phyloP scores from a whole-genome alignment of 1,139 yeast species.

The Debaryomyces subglobosus region DNA sequence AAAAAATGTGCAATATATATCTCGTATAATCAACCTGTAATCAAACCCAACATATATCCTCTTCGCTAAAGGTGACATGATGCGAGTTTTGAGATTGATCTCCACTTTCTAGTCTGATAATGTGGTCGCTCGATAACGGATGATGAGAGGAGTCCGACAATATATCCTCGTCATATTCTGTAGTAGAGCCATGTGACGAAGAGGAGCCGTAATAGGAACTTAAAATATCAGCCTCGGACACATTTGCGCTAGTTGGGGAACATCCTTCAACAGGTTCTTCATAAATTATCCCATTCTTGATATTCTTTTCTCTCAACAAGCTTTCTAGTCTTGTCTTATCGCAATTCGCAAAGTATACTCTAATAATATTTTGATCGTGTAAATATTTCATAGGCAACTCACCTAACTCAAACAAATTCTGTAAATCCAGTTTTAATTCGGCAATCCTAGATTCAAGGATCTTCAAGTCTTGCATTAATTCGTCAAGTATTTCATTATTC shows the following conservation, averaged over 20 bases:
- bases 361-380: slow-evolving; percentile 35
- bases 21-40: background rate
- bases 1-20: background rate
- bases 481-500: slow-evolving; percentile 48
- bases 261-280: slow-evolving; percentile 23
- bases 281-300: slow-evolving; percentile 52
- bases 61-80: slow-evolving; percentile 18
- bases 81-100: slow-evolving; percentile 7
- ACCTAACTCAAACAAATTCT: slow-evolving; percentile 49
- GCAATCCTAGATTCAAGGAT: slow-evolving; percentile 37
- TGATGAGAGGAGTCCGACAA: slow-evolving; percentile 22
- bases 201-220: slow-evolving; percentile 22
- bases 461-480: slow-evolving; percentile 39
- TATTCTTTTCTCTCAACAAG: slow-evolving; percentile 52
- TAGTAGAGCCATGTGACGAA: slow-evolving; percentile 17
- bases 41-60: slow-evolving; percentile 28
- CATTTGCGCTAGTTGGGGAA: slow-evolving; percentile 2
- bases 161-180: slow-evolving; percentile 23
- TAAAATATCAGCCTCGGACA: slow-evolving; percentile 26
- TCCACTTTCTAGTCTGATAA: slow-evolving; percentile 23
- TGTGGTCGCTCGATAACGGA: slow-evolving; percentile 27
- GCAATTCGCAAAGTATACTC: slow-evolving; percentile 62
- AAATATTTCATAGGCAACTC: slow-evolving; percentile 50
- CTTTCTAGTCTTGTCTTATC: slow-evolving; percentile 53
- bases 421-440: slow-evolving; percentile 39